phyloP scores from a whole-genome alignment of 345 rosid species.

The Citrus unshiu region DNA sequence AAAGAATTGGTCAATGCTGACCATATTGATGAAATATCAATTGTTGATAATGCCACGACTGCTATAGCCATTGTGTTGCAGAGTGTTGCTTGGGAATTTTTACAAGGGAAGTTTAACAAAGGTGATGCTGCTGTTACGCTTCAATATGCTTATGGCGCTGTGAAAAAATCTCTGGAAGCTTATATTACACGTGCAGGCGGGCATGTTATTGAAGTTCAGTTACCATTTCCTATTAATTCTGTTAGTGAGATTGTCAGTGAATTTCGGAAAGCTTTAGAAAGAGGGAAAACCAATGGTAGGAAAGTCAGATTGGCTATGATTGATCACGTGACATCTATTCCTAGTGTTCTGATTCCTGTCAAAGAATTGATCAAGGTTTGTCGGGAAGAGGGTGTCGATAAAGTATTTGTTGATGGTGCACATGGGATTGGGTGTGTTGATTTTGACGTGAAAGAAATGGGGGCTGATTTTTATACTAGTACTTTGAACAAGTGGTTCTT shows the following conservation, averaged over 20 bases:
- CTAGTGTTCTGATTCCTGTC: conserved; percentile 77
- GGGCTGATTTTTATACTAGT: too few species aligned
- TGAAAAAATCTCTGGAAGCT: conserved; percentile 86
- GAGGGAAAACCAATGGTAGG: conserved; percentile 60
- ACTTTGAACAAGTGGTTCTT: too few species aligned
- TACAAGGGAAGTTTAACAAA: conserved; percentile 52
- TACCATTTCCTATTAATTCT: conserved; percentile 77
- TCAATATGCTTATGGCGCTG: conserved; percentile 77
- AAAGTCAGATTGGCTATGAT: conserved; percentile 80
- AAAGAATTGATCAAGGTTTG: conserved; percentile 71
- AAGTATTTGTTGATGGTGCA: conserved; percentile 89
- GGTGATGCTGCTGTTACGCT: conserved; percentile 83
- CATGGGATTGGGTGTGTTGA: conserved; percentile 87
- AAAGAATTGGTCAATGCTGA: conserved; percentile 65
- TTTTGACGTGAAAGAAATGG: conserved; percentile 31
- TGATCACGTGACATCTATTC: conserved; percentile 93
- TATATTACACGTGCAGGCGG: conserved; percentile 83
- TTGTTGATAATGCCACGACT: conserved; percentile 94
- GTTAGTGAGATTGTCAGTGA: conserved; percentile 53
- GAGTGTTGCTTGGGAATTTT: conserved; percentile 60
- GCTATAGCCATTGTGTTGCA: conserved; percentile 81
- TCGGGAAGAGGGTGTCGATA: conserved; percentile 84
- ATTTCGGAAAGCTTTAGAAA: conserved; percentile 53
- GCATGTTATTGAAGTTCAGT: conserved; percentile 65
- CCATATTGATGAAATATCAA: conserved; percentile 64